Base-by-base conservation (phyloP, 768 basidiomycete genomes). In the Calocybe gangraenosa region DNA sequence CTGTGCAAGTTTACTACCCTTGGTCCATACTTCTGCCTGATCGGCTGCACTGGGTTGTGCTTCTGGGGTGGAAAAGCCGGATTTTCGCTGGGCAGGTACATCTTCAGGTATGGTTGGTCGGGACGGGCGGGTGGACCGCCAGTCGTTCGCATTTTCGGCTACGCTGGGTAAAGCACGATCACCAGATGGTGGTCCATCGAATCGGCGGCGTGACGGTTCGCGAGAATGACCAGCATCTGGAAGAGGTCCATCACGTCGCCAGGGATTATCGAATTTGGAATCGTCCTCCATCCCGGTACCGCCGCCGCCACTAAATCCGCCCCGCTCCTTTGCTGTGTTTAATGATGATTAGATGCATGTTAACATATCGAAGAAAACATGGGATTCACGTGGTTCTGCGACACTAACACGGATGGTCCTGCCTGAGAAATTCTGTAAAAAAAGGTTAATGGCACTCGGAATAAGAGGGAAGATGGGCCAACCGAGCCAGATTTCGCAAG, bases 361-460 rank as follows among this genome's bases (percentile, higher is more conserved):
- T 19, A 44, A 22, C 25, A 6, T 33, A 13, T n/a, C 23, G n/a
- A 35, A 47, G 22, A n/a, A 21, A 48, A 3, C 21, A 23, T 18
- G 25, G 25, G 13, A 80, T 90, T 74, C 62, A 95, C 92, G 91
- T 55, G 94, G 86, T 61, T 98, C 96, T 7, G 96, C 96, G 37
- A 99, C 96, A 63, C 86, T 92, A 48, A 97, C 84, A 47, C 96
- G 79, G 50, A 99, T 72, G 15, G 75, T 80, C 47, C 96, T 78
- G 18, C 91, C 89, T 17, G 82, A 79, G 37, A 98, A 73, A 53
- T 62, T 72, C 82, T 92, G 50, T 25, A 8, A 18, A n/a, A n/a
- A 20, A 36, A 31, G 23, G 22, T 5, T 28, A 28, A 45, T 50
- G 38, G 47, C 30, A 44, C 42, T 36, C 35, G 18, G 11, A 28